Conservation (phyloP, 2,329 filamentous ascomycete species). For the Emydomyces testavorans region DNA sequence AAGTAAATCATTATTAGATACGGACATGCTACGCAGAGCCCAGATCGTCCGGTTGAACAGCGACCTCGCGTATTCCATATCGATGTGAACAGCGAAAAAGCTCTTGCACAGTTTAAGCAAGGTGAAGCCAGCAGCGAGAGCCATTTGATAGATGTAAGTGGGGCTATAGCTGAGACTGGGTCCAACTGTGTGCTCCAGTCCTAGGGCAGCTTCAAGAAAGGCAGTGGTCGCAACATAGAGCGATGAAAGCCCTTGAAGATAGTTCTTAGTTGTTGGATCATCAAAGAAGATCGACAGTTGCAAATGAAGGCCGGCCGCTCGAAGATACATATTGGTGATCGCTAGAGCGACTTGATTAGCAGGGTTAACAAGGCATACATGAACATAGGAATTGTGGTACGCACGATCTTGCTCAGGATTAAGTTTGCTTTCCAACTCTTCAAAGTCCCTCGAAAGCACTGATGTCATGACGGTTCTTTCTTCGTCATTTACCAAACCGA, state of each 20-base stretch:
- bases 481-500: constrained; percentile 38
- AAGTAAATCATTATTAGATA: constrained; percentile 51
- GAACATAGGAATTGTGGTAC: constrained; percentile 9
- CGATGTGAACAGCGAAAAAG: constrained; percentile 48
- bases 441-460: constrained; percentile 37
- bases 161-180: constrained; percentile 43
- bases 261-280: constrained; percentile 36
- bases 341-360: constrained; percentile 18
- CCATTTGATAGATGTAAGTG: constrained; percentile 57
- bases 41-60: constrained; percentile 50
- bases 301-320: constrained; percentile 38
- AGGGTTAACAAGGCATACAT: constrained; percentile 2
- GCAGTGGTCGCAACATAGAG: constrained; percentile 37
- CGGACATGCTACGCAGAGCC: constrained; percentile 49
- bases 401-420: constrained; percentile 32
- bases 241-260: constrained; percentile 35
- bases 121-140: constrained; percentile 53
- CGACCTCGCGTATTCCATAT: constrained; percentile 44
- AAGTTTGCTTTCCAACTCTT: constrained; percentile 44
- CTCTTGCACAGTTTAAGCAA: constrained; percentile 56
- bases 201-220: constrained; percentile 39
- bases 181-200: constrained; percentile 35
- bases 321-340: constrained; percentile 39
- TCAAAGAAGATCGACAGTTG: constrained; percentile 42
- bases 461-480: constrained; percentile 37